Evolutionary conservation across 2,329 filamentous ascomycete genomes (phyloP), one percentile per base, ranked within the genome.

Genomic region (Graphilbum sp.): DNA sequence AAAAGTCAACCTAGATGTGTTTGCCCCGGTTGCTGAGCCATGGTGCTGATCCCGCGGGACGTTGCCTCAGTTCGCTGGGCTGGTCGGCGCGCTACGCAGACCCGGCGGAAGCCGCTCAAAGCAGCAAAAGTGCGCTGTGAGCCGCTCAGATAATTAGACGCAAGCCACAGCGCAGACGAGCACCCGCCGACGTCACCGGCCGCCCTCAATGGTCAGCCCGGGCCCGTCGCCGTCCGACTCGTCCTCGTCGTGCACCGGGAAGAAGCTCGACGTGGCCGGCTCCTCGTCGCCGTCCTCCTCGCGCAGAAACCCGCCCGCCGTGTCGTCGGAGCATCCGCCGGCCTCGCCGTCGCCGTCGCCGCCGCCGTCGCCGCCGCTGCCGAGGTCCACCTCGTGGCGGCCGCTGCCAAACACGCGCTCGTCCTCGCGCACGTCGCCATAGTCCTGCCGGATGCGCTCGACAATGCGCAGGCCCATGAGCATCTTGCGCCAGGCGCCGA

Each of bases 401-500:
- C 63, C 66, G 21, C 71, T 69, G 32, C 70, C 72, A 43, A 73
- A 63, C 1, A 70, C 42, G 7, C 40, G 35, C 4, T 64, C 58
- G 20, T 58, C 58, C 10, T 68, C 65, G 32, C 63, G 61, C 4
- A 70, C 60, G 29, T 75, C 67, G 1, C 80, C 82, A 53, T 92
- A 92, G 43, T 93, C 82, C 39, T 75, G 68, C 31, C 67, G 67
- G 31, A 92, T 78, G 35, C 85, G 69, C 53, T 90, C 70, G 17
- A 84, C 67, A 41, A 96, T 90, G 3, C 85, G 69, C 57, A 95
- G 53, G 0, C 87, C 87, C 65, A 87, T 82, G 13, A 93, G 57
- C 48, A 95, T 84, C 55, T 82, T 92, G 41, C 82, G 72, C 90
- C 90, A 98, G 46, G 75, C 72, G 1, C 69, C 70, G 34, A 96